phyloP scores from a whole-genome alignment of 768 basidiomycete species.

The Tulasnella sp. region DNA sequence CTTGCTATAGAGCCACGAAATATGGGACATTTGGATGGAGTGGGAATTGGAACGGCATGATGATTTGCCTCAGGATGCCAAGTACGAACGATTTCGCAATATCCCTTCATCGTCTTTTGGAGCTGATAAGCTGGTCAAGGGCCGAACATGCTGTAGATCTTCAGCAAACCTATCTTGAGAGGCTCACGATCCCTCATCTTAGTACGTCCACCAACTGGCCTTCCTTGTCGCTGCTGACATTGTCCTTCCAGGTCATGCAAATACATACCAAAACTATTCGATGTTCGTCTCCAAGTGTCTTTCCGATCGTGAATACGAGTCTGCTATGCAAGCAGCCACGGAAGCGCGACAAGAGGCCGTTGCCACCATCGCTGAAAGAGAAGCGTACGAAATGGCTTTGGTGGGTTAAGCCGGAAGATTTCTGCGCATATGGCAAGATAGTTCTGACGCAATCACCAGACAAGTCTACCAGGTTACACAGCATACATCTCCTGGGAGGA shows the following conservation, averaged over 20 bases:
- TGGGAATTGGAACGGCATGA: conserved; percentile 61
- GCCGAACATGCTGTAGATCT: conserved; percentile 42
- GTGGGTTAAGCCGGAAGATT: conserved; percentile 36
- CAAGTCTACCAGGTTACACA: conserved; percentile 3
- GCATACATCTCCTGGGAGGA: conserved; percentile 24
- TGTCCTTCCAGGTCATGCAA: conserved; percentile 55
- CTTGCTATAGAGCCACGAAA: conserved; percentile 47
- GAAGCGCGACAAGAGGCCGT: conserved; percentile 55
- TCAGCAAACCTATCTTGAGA: conserved; percentile 51
- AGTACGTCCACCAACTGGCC: conserved; percentile 37
- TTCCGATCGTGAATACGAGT: conserved; percentile 69
- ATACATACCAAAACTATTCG: conserved; percentile 80
- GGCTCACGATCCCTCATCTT: conserved; percentile 69
- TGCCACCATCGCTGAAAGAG: conserved; percentile 56
- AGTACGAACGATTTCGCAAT: not conserved
- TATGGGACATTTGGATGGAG: conserved; percentile 66
- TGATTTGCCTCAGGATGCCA: not conserved
- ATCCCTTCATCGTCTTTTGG: not conserved
- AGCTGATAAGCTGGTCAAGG: conserved; percentile 30
- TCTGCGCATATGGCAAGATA: not conserved
- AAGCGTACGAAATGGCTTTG: conserved; percentile 51
- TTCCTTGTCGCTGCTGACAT: not conserved
- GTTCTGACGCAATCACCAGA: not conserved
- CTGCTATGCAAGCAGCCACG: conserved; percentile 65
- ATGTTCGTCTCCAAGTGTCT: conserved; percentile 77